Conservation (phyloP, 768 basidiomycete genomes). For the Lanmaoa pseudosensibilis region DNA sequence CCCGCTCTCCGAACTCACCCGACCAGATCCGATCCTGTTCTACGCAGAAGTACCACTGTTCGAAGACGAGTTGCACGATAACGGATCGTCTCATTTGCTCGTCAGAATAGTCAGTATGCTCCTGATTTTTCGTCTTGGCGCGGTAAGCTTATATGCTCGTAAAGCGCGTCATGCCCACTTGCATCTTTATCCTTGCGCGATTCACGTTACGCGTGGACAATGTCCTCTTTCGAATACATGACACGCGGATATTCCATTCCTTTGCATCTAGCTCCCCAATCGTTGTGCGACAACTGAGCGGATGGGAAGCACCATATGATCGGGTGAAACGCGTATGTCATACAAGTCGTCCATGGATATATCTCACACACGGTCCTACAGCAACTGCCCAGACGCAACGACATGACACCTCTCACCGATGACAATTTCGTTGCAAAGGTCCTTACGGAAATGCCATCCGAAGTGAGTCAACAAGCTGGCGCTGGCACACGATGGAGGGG, state of each 20-base stretch:
- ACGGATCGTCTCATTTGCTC: constrained; percentile 82
- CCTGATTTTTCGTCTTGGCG: not conserved
- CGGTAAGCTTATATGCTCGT: not conserved
- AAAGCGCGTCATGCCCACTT: constrained; percentile 96
- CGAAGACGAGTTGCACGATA: constrained; percentile 97
- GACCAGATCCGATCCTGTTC: constrained; percentile 95
- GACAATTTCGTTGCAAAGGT: constrained; percentile 76
- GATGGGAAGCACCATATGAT: constrained; percentile 90
- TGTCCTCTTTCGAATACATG: constrained; percentile 87
- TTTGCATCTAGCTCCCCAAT: constrained; percentile 60
- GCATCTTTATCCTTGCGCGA: constrained; percentile 85
- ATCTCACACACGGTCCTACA: constrained; percentile 26
- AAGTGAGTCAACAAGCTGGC: constrained; percentile 57
- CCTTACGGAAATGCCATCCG: constrained; percentile 60
- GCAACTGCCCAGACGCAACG: constrained; percentile 71
- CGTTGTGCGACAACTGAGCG: constrained; percentile 77
- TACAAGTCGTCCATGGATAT: not conserved
- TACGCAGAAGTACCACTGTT: constrained; percentile 94
- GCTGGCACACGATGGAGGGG: constrained; percentile 86
- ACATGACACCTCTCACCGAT: constrained; percentile 87
- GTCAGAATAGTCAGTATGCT: constrained; percentile 76
- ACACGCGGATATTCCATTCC: constrained; percentile 88
- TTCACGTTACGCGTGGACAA: constrained; percentile 94
- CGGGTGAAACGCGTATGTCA: constrained; percentile 68
- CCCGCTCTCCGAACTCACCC: constrained; percentile 80